Evolutionary conservation across 495 filamentous ascomycete species (phyloP).

Genomic region (Hyphodiscus hymeniophilus): DNA sequence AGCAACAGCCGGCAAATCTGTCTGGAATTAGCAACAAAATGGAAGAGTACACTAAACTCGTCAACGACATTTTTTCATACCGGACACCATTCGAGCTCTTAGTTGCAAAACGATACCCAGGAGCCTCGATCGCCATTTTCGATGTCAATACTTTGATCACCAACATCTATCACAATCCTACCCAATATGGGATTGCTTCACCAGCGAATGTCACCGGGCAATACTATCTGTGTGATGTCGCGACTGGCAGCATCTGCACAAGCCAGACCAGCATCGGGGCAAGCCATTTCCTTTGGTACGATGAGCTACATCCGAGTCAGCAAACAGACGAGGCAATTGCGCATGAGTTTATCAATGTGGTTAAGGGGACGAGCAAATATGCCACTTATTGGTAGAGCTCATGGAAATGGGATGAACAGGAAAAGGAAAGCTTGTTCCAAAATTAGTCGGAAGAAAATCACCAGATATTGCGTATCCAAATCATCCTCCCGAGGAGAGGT

Average conservation of each 20-base stretch:
- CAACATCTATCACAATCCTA: slow-evolving; percentile 54
- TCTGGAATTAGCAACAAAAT: slow-evolving; percentile 52
- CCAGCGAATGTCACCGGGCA: slow-evolving; percentile 56
- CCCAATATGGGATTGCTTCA: slow-evolving; percentile 43
- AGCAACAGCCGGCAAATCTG: slow-evolving; percentile 35
- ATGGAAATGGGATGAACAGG: too few species aligned
- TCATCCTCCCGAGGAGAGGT: too few species aligned
- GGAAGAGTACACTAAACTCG: slow-evolving; percentile 47
- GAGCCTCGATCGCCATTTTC: slow-evolving; percentile 53
- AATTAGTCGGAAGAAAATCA: too few species aligned
- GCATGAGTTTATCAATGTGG: slow-evolving; percentile 49
- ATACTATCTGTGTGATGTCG: slow-evolving; percentile 39
- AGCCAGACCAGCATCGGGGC: slow-evolving; percentile 7
- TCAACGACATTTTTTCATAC: slow-evolving; percentile 56
- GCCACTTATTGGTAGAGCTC: slow-evolving; percentile 42
- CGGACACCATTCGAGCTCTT: slow-evolving; percentile 46
- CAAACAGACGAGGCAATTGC: slow-evolving; percentile 48
- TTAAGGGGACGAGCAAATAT: slow-evolving; percentile 48
- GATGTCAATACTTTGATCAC: slow-evolving; percentile 54
- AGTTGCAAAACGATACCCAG: slow-evolving; percentile 46
- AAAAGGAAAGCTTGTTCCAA: too few species aligned
- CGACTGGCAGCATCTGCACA: slow-evolving; percentile 26
- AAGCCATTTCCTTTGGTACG: slow-evolving; percentile 42
- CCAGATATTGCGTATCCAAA: too few species aligned
- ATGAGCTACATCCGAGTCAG: slow-evolving; percentile 61